Percentiles rank a stretch among this genome's conserved stretches.
These are phyloP conservation scores for Agrocybe chaxingu DNA, from an alignment of 768 basidiomycete species.

Conservation along the genomic window DNA sequence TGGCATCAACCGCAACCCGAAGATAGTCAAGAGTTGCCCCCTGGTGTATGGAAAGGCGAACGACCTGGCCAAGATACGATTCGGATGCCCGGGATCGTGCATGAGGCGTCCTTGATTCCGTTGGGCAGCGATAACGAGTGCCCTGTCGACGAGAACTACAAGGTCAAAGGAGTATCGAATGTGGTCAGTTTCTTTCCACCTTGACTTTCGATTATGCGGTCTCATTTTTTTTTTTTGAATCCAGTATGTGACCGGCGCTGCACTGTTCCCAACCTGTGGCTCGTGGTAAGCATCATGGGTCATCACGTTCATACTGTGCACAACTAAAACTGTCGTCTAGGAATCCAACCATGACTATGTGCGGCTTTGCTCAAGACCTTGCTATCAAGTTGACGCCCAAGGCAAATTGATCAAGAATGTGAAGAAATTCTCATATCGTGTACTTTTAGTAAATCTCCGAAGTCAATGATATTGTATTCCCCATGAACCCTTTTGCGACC, in stretches of 20 bases:
- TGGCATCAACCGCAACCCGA: slow-evolving; percentile 2
- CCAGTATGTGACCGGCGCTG: slow-evolving; percentile 10
- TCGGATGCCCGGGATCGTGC: slow-evolving; percentile 3
- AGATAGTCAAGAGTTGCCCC: background rate
- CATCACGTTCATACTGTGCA: background rate
- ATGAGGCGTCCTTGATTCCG: slow-evolving; percentile 1
- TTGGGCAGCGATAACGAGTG: slow-evolving; percentile 1
- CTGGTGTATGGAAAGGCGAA: background rate
- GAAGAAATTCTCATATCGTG: slow-evolving; percentile 2
- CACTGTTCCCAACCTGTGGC: slow-evolving; percentile 7
- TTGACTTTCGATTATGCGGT: no score
- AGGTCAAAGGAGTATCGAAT: slow-evolving; percentile 5
- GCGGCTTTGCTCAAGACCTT: slow-evolving; percentile 8
- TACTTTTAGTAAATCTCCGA: no score
- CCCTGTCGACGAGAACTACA: slow-evolving; percentile 5
- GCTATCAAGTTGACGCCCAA: background rate
- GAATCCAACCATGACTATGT: slow-evolving; percentile 7
- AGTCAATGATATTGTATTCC: no score
- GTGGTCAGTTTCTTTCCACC: background rate
- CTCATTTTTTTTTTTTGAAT: no score
- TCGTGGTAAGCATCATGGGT: background rate
- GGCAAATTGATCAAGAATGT: background rate
- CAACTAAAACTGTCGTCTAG: background rate
- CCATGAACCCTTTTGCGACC: no score
- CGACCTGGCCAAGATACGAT: background rate